Percentiles rank a stretch among this genome's conserved stretches.
Conservation (phyloP, 108 stramenopile species). For the Schizochytrium sp. region DNA sequence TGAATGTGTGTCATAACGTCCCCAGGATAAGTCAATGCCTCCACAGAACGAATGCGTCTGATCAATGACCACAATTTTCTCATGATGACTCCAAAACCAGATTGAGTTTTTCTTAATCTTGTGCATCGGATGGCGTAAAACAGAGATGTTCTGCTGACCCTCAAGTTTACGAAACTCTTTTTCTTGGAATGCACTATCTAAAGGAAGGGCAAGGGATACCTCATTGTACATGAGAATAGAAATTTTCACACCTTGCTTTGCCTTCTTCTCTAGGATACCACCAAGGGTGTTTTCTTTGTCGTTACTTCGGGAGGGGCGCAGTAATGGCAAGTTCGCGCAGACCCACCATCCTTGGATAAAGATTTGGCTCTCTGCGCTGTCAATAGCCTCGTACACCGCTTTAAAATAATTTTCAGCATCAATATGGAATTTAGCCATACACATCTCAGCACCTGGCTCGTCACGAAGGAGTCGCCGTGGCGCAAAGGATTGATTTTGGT, state of each 20-base stretch:
- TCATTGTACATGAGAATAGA: conserved; percentile 45
- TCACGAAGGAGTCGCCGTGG: background rate
- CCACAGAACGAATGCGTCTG: conserved; percentile 76
- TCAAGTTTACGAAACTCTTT: conserved; percentile 43
- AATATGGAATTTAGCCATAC: conserved; percentile 7
- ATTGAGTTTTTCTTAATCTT: conserved; percentile 13
- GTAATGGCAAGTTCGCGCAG: conserved; percentile 38
- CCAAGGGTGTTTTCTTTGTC: background rate
- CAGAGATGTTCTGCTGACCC: background rate
- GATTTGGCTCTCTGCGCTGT: conserved; percentile 7
- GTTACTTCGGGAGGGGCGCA: background rate
- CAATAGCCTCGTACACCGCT: conserved; percentile 1
- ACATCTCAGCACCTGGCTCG: conserved; percentile 1
- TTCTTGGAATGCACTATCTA: conserved; percentile 43
- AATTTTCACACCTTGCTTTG: conserved; percentile 18
- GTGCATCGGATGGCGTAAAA: conserved; percentile 60
- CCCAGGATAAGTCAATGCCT: conserved; percentile 80
- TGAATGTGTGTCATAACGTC: conserved; percentile 74
- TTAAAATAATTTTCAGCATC: background rate
- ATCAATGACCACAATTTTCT: conserved; percentile 68
- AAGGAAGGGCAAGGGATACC: conserved; percentile 25
- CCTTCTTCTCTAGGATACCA: conserved; percentile 52
- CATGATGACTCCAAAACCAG: conserved; percentile 67
- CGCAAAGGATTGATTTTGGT: conserved; percentile 44
- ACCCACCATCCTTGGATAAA: conserved; percentile 60